Evolutionary conservation across 805 yeast genomes (phyloP).

Genomic region (Clavispora santaluciae): DNA sequence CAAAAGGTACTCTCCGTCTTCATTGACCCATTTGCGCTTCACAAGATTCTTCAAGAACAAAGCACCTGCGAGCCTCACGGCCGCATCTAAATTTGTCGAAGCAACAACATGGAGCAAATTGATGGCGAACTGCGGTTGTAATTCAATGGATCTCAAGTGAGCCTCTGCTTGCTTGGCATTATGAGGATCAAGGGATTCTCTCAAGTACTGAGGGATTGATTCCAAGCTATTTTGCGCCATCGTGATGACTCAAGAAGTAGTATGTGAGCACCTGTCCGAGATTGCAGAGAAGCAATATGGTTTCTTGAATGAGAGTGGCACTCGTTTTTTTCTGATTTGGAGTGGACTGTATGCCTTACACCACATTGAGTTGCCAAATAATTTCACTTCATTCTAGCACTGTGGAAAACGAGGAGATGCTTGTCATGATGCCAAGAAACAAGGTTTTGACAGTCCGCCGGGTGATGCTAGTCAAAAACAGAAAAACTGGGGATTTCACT

Average conservation of each 20-base stretch:
- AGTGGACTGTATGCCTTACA: not conserved
- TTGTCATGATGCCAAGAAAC: too few species aligned
- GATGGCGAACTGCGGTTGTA: conserved; percentile 68
- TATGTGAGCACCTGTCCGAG: not conserved
- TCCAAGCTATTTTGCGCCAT: conserved; percentile 40
- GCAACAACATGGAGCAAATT: conserved; percentile 76
- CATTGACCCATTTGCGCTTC: conserved; percentile 84
- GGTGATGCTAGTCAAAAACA: too few species aligned
- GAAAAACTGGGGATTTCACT: too few species aligned
- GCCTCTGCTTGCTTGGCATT: conserved; percentile 66
- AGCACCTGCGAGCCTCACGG: conserved; percentile 82
- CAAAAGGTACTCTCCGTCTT: conserved; percentile 73
- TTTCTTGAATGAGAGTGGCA: not conserved
- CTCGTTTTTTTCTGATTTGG: conserved; percentile 1
- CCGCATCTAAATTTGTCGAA: conserved; percentile 43
- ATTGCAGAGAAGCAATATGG: not conserved
- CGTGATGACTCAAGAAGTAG: not conserved
- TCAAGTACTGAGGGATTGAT: conserved; percentile 49
- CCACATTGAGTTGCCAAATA: too few species aligned
- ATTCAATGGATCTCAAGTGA: conserved; percentile 58
- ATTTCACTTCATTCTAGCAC: too few species aligned
- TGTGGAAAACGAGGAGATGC: too few species aligned
- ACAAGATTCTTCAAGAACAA: conserved; percentile 85
- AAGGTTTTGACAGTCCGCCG: too few species aligned
- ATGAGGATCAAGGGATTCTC: conserved; percentile 60